Base-by-base conservation (phyloP, 371 early-diverging fungal species). In the Capniomyces stellatus region DNA sequence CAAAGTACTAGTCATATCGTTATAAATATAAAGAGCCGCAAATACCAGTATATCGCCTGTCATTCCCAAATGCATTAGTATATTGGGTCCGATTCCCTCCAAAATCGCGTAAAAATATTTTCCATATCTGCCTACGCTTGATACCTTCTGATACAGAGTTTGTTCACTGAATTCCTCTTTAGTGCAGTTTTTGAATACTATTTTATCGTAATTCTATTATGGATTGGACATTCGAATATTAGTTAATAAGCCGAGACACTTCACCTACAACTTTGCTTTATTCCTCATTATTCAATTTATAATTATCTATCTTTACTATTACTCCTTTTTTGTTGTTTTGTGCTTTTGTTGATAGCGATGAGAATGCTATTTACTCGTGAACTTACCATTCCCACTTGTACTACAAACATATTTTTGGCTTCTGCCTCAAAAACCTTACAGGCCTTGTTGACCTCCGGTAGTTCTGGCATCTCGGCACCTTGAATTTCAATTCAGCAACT, bases 51-150 rank as follows among this genome's bases (percentile, higher is more conserved):
- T 24, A 35, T 51, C 43, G 8, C 71, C 71, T 1, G 75, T 66
- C 71, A 71, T 71, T 22, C 75, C 76, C 54, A 71, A 64, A 54
- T 75, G 74, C 54, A 64, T 10, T 8, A 64, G 51, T 39, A 64
- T 41, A 0, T 30, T 46, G 13, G 58, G 31, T 15, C 46, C 51
- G 15, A 23, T 51, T 6, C 39, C 47, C n/a, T 48, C 39, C 29
- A 67, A 23, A 2, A 64, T 62, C 1, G 58, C 46, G 42, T 63
- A 51, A 51, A 51, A 51, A 41, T 51, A 51, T 28, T 51, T 51
- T 40, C 51, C 51, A 25, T 51, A 22, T 4, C 51, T 25, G 12
- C 30, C 51, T 40, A 48, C 47, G n/a, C 27, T 4, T n/a, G 8
- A 4, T 15, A 46, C 29, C 6, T 10, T 18, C 18, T 18, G 6